Percentiles rank a stretch among this genome's conserved stretches.
Evolutionary conservation across 352 stramenopile genomes (phyloP).

Genomic region (Pythium dissimile): DNA sequence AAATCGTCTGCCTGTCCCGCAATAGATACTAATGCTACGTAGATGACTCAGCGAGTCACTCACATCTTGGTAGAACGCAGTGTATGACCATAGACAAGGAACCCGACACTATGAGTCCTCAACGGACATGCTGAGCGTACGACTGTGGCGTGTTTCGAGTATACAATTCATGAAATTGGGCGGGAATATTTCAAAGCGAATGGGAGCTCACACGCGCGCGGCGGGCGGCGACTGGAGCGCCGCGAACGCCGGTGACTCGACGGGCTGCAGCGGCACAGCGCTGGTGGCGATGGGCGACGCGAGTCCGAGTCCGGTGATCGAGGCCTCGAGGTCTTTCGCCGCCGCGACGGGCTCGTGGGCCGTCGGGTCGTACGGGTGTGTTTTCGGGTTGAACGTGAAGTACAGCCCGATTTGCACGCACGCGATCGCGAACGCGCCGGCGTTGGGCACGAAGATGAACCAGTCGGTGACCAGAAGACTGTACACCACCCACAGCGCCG

Average conservation of each 20-base stretch:
- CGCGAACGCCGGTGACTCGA: not conserved
- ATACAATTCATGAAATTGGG: too few species aligned
- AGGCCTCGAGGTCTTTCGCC: not conserved
- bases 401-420: constrained; percentile 36
- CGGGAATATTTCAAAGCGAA: too few species aligned
- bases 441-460: constrained; percentile 59
- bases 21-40: too few species aligned
- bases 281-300: not conserved
- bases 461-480: constrained; percentile 36
- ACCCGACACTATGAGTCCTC: too few species aligned
- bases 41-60: too few species aligned
- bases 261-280: not conserved
- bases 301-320: not conserved
- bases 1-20: too few species aligned
- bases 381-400: constrained; percentile 42
- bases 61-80: too few species aligned
- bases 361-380: constrained; percentile 19
- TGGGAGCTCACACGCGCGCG: not conserved
- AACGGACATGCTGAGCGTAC: too few species aligned
- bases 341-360: not conserved
- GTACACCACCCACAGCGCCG: constrained; percentile 50
- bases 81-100: too few species aligned
- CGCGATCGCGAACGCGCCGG: constrained; percentile 27
- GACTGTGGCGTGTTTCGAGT: too few species aligned
- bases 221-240: not conserved